These are phyloP conservation scores for Sphaerostilbella broomeana DNA, from an alignment of 2,329 filamentous ascomycete species.

Conservation along the genomic window DNA sequence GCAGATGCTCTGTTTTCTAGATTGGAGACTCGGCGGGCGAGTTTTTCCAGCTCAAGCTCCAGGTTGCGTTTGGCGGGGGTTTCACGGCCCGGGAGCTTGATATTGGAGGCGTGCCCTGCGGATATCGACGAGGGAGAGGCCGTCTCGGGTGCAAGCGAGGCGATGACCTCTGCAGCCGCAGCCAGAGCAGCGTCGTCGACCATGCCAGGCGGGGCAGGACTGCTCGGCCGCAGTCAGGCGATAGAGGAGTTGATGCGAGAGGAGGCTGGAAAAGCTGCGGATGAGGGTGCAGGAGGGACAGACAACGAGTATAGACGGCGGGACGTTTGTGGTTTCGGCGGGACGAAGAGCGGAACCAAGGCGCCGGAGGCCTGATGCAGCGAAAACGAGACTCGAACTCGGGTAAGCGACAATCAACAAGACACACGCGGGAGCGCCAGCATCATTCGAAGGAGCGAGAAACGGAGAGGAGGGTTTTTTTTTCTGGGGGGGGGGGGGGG, in stretches of 20 bases:
- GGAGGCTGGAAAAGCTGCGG: conserved; percentile 5
- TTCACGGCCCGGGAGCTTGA: conserved; percentile 71
- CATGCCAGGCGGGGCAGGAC: conserved; percentile 31
- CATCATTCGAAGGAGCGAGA: conserved; percentile 7
- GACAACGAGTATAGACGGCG: background rate
- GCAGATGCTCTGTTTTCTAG: conserved; percentile 72
- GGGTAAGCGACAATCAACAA: conserved; percentile 13
- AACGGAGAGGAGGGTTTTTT: conserved; percentile 1
- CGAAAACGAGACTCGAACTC: conserved; percentile 8
- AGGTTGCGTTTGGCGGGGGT: conserved; percentile 69
- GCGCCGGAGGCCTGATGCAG: conserved; percentile 10
- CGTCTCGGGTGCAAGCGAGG: conserved; percentile 42
- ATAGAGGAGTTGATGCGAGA: conserved; percentile 11
- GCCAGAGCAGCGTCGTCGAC: conserved; percentile 50
- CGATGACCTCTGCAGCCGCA: conserved; percentile 48
- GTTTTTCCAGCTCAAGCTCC: conserved; percentile 74
- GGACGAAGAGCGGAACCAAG: conserved; percentile 6
- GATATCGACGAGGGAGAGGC: conserved; percentile 33
- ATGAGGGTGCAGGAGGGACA: background rate
- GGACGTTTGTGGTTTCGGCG: conserved; percentile 6
- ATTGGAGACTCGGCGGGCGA: conserved; percentile 70
- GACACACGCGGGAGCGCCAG: conserved; percentile 6
- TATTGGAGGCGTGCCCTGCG: conserved; percentile 39
- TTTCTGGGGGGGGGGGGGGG: background rate
- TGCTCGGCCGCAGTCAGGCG: conserved; percentile 24